Percentiles rank a stretch among this genome's conserved stretches.
Evolutionary conservation across 495 filamentous ascomycete genomes (phyloP).

Genomic region (Penicillium antarcticum): DNA sequence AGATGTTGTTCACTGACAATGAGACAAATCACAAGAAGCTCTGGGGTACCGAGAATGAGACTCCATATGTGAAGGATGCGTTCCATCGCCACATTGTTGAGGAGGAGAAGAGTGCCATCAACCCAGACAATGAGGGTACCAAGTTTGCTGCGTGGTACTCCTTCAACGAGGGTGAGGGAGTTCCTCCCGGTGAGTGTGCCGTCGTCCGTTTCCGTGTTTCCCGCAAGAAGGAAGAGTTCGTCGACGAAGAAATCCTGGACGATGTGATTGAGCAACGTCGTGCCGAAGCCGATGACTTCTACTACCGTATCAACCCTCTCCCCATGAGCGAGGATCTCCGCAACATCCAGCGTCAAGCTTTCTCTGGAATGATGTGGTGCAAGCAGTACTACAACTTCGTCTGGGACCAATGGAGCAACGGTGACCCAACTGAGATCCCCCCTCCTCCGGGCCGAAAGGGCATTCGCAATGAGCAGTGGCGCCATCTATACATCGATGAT

Average conservation of each 20-base stretch:
- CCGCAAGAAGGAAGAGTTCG: constrained; percentile 63
- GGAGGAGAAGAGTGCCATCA: constrained; percentile 73
- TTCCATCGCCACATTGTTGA: constrained; percentile 88
- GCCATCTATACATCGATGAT: constrained; percentile 89
- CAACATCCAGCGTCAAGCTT: constrained; percentile 92
- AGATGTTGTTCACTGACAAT: constrained; percentile 90
- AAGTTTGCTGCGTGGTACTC: constrained; percentile 90
- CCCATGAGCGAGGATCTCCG: constrained; percentile 93
- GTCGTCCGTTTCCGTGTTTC: constrained; percentile 92
- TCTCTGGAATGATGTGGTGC: constrained; percentile 95
- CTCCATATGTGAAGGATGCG: constrained; percentile 89
- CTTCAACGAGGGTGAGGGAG: constrained; percentile 84
- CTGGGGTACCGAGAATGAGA: constrained; percentile 71
- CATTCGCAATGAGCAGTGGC: constrained; percentile 86
- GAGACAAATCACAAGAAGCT: constrained; percentile 81
- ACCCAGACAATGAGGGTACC: constrained; percentile 75
- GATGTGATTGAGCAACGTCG: constrained; percentile 82
- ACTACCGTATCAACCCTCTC: constrained; percentile 85
- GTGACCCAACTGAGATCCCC: constrained; percentile 68
- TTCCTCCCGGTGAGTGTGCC: constrained; percentile 85
- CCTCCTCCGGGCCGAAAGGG: constrained; percentile 77
- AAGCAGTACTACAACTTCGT: constrained; percentile 97
- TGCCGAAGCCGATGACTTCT: constrained; percentile 93
- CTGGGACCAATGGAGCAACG: constrained; percentile 96
- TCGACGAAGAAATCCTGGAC: constrained; percentile 91